phyloP scores from a whole-genome alignment of 1,284 basidiomycete genomes.

The Malassezia globosa region DNA sequence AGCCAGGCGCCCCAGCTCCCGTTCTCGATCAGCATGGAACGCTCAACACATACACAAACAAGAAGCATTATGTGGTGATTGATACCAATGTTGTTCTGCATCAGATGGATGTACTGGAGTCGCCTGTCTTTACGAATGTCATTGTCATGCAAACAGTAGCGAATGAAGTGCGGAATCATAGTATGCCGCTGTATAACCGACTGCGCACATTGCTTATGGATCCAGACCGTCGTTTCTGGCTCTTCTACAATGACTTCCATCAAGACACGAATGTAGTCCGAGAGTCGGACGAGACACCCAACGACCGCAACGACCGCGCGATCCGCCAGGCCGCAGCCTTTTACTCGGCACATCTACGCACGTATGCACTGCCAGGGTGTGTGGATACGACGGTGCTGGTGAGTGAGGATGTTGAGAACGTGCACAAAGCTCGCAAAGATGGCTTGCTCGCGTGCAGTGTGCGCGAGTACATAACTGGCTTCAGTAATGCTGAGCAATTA shows the following conservation, averaged over 20 bases:
- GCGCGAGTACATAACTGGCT: constrained; percentile 40
- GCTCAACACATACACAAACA: constrained; percentile 22
- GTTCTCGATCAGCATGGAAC: constrained; percentile 25
- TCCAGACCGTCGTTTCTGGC: constrained; percentile 39
- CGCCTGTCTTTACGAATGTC: constrained; percentile 38
- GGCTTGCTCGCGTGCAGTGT: constrained; percentile 35
- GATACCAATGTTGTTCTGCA: constrained; percentile 93
- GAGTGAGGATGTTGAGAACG: constrained; percentile 75
- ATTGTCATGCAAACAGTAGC: constrained; percentile 89
- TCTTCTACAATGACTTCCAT: constrained; percentile 40
- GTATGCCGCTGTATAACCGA: constrained; percentile 74
- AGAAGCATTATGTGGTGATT: constrained; percentile 66
- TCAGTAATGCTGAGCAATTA: constrained; percentile 32
- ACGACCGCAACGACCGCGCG: constrained; percentile 43
- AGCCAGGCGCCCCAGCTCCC: constrained; percentile 50
- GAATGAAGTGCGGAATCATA: constrained; percentile 89
- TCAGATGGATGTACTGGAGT: constrained; percentile 51
- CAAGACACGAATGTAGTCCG: constrained; percentile 27
- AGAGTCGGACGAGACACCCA: constrained; percentile 33
- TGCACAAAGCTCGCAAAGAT: constrained; percentile 52
- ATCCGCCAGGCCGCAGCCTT: constrained; percentile 38
- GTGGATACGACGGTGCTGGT: constrained; percentile 30
- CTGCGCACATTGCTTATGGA: constrained; percentile 39
- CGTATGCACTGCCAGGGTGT: constrained; percentile 19
- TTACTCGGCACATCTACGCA: constrained; percentile 32